Evolutionary conservation across 257 asterid species (phyloP).

Genomic region (Linderniella brevidens): DNA sequence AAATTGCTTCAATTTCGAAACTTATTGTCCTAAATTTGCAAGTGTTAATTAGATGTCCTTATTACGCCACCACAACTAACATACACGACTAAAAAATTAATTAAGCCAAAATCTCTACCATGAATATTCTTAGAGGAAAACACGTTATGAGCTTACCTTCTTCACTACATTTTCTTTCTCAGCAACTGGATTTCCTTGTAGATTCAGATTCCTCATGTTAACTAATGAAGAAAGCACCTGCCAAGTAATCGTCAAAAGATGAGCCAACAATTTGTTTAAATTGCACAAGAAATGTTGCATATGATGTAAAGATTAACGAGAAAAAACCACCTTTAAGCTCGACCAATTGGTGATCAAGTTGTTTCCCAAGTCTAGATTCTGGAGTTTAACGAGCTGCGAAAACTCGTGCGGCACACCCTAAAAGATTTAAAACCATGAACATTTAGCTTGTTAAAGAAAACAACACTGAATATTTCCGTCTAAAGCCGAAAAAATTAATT

Average conservation of each 20-base stretch:
- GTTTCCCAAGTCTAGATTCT: constrained; percentile 80
- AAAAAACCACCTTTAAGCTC: constrained; percentile 43
- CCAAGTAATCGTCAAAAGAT: constrained; percentile 10
- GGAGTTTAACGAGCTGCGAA: constrained; percentile 43
- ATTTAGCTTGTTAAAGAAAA: constrained; percentile 2
- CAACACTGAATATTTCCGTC: background rate
- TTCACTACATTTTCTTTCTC: constrained; percentile 42
- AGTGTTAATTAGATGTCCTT: constrained; percentile 1
- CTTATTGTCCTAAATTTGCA: no score
- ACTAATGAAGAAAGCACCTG: constrained; percentile 64
- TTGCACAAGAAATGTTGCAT: background rate
- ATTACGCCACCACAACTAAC: background rate
- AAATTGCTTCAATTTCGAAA: no score
- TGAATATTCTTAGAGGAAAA: no score
- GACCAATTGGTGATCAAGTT: constrained; percentile 49
- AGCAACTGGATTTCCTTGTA: constrained; percentile 77
- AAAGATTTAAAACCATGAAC: constrained; percentile 6
- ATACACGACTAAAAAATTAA: no score
- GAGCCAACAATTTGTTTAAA: constrained; percentile 7
- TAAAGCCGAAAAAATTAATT: background rate
- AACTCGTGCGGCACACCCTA: constrained; percentile 63
- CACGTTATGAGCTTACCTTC: constrained; percentile 34
- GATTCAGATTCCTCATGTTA: constrained; percentile 62
- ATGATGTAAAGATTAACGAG: constrained; percentile 7
- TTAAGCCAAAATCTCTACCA: no score